Percentiles rank a stretch among this genome's conserved stretches.
Evolutionary conservation across 768 basidiomycete genomes (phyloP).

Genomic region (Basidioascus undulatus): DNA sequence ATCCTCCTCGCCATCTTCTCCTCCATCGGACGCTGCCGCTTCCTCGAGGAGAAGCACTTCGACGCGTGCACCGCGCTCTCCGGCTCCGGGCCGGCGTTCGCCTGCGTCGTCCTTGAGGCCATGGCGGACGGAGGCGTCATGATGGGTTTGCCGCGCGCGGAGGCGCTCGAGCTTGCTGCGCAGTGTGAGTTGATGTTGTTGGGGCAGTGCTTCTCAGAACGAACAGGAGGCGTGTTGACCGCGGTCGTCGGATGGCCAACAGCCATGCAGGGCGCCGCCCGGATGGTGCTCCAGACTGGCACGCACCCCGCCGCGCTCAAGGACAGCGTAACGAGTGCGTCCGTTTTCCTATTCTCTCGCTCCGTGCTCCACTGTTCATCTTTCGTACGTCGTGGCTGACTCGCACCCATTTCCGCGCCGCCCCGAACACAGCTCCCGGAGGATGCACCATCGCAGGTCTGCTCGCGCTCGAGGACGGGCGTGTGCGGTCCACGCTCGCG

Average conservation of each 20-base stretch:
- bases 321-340: conserved; percentile 83
- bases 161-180: conserved; percentile 81
- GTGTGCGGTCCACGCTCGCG: conserved; percentile 80
- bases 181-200: too few species aligned
- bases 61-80: conserved; percentile 93
- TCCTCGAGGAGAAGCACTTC: conserved; percentile 95
- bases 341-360: conserved; percentile 4
- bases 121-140: conserved; percentile 99
- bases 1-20: conserved; percentile 25
- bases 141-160: conserved; percentile 91
- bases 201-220: background rate
- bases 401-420: background rate
- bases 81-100: conserved; percentile 91
- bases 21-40: conserved; percentile 53
- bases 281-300: conserved; percentile 77
- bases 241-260: background rate
- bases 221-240: background rate
- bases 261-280: conserved; percentile 89
- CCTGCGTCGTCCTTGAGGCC: conserved; percentile 85
- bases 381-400: background rate
- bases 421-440: conserved; percentile 46
- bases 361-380: too few species aligned
- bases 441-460: conserved; percentile 98
- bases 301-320: conserved; percentile 88
- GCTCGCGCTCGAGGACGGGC: conserved; percentile 77